Conservation (phyloP, 2,329 filamentous ascomycete genomes). For the Fusarium veterinarium region DNA sequence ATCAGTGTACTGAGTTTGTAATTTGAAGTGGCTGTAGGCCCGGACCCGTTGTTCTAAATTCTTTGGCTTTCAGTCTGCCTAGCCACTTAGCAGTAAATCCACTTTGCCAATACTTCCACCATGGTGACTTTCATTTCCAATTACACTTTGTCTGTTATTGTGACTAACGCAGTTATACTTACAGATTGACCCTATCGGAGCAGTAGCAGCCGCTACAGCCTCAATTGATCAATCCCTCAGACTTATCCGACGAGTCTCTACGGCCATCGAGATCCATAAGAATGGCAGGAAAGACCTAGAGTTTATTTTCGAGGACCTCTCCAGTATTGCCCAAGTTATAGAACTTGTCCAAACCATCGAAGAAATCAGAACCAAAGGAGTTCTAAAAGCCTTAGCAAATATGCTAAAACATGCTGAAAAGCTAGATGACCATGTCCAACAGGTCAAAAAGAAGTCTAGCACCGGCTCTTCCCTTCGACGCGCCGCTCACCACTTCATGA, state of each 20-base stretch:
- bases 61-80: not conserved
- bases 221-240: slow-evolving; percentile 2
- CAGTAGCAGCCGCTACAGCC: not conserved
- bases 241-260: not conserved
- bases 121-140: not conserved
- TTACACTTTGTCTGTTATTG: not conserved
- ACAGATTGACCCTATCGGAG: slow-evolving; percentile 3
- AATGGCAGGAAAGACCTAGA: not conserved
- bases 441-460: not conserved
- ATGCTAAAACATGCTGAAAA: slow-evolving; percentile 1
- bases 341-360: not conserved
- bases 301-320: not conserved
- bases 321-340: not conserved
- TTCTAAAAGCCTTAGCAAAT: not conserved
- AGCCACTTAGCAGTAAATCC: not conserved
- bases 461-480: not conserved
- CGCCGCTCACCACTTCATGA: not conserved
- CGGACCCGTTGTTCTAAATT: not conserved
- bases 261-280: slow-evolving; percentile 1
- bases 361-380: not conserved
- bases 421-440: not conserved
- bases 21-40: not conserved
- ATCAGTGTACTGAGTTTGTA: not conserved
- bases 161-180: not conserved
- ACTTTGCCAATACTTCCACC: not conserved